phyloP scores from a whole-genome alignment of 345 rosid species.

The Eucalyptus virginea region DNA sequence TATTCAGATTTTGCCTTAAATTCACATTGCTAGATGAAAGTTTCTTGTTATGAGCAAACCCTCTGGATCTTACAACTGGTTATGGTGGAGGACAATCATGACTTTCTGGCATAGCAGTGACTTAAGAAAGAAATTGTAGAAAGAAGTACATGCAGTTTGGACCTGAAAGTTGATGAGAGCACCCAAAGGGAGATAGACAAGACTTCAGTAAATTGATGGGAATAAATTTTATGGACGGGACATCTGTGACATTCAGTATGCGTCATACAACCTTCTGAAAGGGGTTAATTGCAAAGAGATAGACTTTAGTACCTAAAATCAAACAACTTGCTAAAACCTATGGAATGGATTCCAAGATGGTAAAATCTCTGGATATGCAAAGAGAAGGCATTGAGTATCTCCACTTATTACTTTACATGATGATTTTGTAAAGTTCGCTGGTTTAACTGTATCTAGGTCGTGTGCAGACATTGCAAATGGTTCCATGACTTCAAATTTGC shows the following conservation, averaged over 20 bases:
- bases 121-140: neutral
- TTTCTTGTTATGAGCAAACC: neutral
- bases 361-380: neutral
- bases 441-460: neutral
- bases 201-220: neutral
- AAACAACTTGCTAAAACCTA: neutral
- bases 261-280: neutral
- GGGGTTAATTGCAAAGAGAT: neutral
- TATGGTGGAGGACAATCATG: neutral
- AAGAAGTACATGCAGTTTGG: neutral
- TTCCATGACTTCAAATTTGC: neutral
- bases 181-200: neutral
- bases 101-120: neutral
- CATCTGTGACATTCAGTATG: neutral
- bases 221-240: neutral
- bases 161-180: neutral
- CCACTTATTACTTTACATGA: neutral
- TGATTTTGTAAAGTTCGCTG: neutral
- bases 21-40: neutral
- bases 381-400: neutral
- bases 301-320: neutral
- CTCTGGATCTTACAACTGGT: neutral
- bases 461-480: neutral
- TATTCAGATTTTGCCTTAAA: neutral
- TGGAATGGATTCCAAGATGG: neutral